Percentiles rank a stretch among this genome's conserved stretches.
Evolutionary conservation across 2,329 filamentous ascomycete genomes (phyloP).

Genomic region (Colletotrichum sp.): DNA sequence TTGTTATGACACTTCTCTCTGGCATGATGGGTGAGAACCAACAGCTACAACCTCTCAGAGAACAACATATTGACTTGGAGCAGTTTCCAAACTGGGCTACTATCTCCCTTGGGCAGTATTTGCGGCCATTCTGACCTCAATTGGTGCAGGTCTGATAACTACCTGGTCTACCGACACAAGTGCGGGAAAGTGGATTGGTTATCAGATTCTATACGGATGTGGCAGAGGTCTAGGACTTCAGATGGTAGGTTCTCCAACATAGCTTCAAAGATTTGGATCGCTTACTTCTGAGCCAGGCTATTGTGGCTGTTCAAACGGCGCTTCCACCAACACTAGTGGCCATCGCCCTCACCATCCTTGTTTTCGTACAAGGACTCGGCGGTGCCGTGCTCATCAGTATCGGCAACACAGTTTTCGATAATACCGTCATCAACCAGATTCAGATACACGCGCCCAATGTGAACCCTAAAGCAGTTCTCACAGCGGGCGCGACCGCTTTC

Average conservation of each 20-base stretch:
- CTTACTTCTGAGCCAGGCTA: not conserved
- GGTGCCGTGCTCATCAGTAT: conserved; percentile 51
- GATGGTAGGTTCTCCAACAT: conserved; percentile 26
- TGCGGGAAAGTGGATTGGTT: conserved; percentile 48
- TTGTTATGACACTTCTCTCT: conserved; percentile 36
- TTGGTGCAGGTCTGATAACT: conserved; percentile 41
- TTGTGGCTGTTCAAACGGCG: conserved; percentile 33
- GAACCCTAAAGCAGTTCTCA: conserved; percentile 36
- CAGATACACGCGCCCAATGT: conserved; percentile 30
- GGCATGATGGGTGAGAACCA: conserved; percentile 33
- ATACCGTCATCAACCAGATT: not conserved
- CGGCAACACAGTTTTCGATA: conserved; percentile 23
- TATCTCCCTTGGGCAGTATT: conserved; percentile 29
- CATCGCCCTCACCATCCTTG: conserved; percentile 30
- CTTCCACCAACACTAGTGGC: conserved; percentile 25
- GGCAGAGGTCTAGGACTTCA: conserved; percentile 49
- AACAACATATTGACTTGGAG: fast-evolving
- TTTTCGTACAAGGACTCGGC: conserved; percentile 48
- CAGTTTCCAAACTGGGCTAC: conserved; percentile 21
- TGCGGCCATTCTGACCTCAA: conserved; percentile 38
- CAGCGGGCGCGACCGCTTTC: conserved; percentile 46
- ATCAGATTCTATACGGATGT: conserved; percentile 51
- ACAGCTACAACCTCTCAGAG: fast-evolving
- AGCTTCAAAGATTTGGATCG: not conserved
- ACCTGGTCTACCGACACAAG: conserved; percentile 36